phyloP scores from a whole-genome alignment of 2,329 filamentous ascomycete genomes.

The Rhinocladiella similis region DNA sequence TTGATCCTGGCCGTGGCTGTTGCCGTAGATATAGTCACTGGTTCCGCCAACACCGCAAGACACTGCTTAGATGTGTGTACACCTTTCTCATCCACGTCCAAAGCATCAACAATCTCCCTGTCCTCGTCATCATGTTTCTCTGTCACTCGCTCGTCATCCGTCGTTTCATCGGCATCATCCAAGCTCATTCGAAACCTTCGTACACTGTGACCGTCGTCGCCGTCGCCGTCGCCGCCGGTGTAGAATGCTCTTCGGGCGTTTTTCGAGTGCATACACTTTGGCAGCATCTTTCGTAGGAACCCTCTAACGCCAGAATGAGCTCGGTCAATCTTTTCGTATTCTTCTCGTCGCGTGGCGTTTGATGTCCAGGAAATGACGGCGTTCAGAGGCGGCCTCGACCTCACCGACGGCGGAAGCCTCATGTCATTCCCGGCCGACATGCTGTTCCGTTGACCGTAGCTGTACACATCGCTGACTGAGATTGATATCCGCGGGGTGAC shows the following conservation, averaged over 20 bases:
- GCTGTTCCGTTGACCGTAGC: not conserved
- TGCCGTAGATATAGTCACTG: too few relatives aligned
- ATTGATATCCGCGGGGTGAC: not conserved
- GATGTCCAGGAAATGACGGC: slow-evolving; percentile 51
- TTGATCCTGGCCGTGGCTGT: not conserved
- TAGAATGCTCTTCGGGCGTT: slow-evolving; percentile 42
- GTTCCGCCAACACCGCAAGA: not conserved
- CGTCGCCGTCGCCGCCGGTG: slow-evolving; percentile 39
- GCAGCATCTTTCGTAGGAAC: slow-evolving; percentile 43
- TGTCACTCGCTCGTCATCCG: not conserved
- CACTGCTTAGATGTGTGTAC: not conserved
- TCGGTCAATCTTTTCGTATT: slow-evolving; percentile 57
- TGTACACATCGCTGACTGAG: not conserved
- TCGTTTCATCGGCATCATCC: slow-evolving; percentile 23
- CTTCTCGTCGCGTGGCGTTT: slow-evolving; percentile 42
- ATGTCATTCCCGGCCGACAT: not conserved
- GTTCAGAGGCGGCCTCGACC: slow-evolving; percentile 31
- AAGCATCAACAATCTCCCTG: not conserved
- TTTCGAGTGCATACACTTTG: slow-evolving; percentile 40
- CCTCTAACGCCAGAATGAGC: slow-evolving; percentile 44
- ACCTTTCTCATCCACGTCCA: not conserved
- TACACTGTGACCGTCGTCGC: slow-evolving; percentile 43
- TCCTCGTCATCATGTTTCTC: not conserved
- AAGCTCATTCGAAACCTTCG: slow-evolving; percentile 46
- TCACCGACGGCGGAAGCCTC: too few relatives aligned